Evolutionary conservation across 192 early-diverging fungal species (phyloP).

Genomic region (Umbelopsis ramanniana): DNA sequence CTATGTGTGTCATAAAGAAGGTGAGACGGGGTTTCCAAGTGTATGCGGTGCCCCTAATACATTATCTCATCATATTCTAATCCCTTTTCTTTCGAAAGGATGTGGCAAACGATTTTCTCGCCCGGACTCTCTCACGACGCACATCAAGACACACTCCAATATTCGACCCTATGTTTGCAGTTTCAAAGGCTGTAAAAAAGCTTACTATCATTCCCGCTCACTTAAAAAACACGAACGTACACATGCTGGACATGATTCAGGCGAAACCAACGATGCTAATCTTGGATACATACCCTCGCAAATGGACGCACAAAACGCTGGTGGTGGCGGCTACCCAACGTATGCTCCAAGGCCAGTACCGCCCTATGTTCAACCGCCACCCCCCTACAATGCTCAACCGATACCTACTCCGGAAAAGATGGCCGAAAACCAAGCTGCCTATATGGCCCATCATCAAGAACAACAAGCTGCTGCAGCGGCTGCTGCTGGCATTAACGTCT

Average conservation of each 20-base stretch:
- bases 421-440: background rate
- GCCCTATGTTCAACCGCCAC: background rate
- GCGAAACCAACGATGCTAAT: background rate
- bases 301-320: slow-evolving; percentile 1
- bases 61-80: too few species aligned
- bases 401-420: slow-evolving; percentile 11
- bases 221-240: slow-evolving; percentile 64
- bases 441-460: background rate
- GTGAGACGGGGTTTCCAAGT: background rate
- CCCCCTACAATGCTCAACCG: slow-evolving; percentile 7
- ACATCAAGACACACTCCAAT: slow-evolving; percentile 65
- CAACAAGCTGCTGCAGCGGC: background rate
- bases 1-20: slow-evolving; percentile 61
- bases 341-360: background rate
- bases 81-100: slow-evolving; percentile 25
- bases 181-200: slow-evolving; percentile 55
- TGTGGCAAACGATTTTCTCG: slow-evolving; percentile 76
- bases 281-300: slow-evolving; percentile 16
- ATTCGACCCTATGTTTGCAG: slow-evolving; percentile 56
- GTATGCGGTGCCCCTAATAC: too few species aligned
- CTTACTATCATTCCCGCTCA: slow-evolving; percentile 65
- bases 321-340: background rate
- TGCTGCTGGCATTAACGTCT: background rate
- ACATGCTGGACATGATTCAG: slow-evolving; percentile 40
- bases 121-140: slow-evolving; percentile 60